phyloP scores from a whole-genome alignment of 2,329 filamentous ascomycete genomes.

The Fusarium acutatum region DNA sequence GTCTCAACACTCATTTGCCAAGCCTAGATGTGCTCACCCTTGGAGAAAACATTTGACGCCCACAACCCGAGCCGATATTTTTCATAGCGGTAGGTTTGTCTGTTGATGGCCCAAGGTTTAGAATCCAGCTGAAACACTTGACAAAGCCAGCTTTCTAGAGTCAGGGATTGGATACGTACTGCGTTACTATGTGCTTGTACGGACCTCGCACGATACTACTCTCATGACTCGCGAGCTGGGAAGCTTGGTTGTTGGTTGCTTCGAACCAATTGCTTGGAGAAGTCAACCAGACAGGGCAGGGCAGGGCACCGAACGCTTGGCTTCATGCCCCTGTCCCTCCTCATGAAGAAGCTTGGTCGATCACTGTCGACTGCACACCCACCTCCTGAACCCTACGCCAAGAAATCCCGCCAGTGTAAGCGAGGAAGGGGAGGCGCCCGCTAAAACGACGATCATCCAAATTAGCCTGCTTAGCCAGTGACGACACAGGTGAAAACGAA shows the following conservation, averaged over 20 bases:
- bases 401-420: constrained; percentile 40
- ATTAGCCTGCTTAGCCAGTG: constrained; percentile 40
- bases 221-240: constrained; percentile 23
- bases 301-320: constrained; percentile 31
- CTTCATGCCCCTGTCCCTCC: constrained; percentile 29
- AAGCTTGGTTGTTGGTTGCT: constrained; percentile 31
- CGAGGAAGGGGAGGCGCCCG: constrained; percentile 44
- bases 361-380: constrained; percentile 27
- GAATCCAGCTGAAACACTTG: constrained; percentile 21
- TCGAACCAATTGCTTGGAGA: constrained; percentile 23
- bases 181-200: constrained; percentile 2
- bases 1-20: constrained; percentile 29
- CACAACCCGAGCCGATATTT: neutral
- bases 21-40: constrained; percentile 7
- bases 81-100: constrained; percentile 3
- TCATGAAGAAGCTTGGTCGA: constrained; percentile 40
- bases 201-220: constrained; percentile 13
- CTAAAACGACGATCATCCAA: constrained; percentile 43
- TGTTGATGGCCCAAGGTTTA: neutral
- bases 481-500: constrained; percentile 29
- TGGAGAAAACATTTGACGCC: constrained; percentile 6
- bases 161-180: constrained; percentile 4
- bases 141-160: neutral
- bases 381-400: constrained; percentile 32
- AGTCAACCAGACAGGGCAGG: constrained; percentile 12